Base-by-base conservation (phyloP, 495 filamentous ascomycete species). In the Schizothecium vesticola region DNA sequence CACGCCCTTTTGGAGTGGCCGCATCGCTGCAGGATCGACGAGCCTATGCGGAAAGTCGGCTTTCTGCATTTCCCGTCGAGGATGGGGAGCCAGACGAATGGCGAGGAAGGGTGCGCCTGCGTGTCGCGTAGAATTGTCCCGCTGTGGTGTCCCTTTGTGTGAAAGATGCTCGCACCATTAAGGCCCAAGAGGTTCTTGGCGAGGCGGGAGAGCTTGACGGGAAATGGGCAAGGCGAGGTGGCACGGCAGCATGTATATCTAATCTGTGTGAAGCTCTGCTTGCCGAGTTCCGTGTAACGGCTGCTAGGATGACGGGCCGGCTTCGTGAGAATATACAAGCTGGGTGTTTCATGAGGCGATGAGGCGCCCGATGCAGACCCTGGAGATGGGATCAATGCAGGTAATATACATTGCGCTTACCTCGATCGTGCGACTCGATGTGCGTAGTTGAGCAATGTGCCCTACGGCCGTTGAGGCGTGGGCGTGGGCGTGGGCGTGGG, bases 1-100 rank as follows among this genome's bases (percentile, higher is more conserved):
- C 31, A 43, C 22, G 36, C 26, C 43, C 29, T 56, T 64, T 68
- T 68, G 66, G 64, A 67, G 59, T 73, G 59, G 57, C 65, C 73
- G 73, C 73, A 65, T 63, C 64, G 71, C 74, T 78, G 76, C 76
- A 78, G 75, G 76, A 79, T 79, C 77, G 76, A 74, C 43, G 71
- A 75, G 75, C 72, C 73, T 67, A 71, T 74, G 75, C 71, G 72
- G 67, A 71, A 33, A 64, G 29, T 24, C 77, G 77, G 77, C 36
- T 72, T 33, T 51, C 36, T 71, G 72, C 75, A 77, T 56, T 7
- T 33, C 63, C 6, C 43, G 23, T 26, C 29, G 22, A 55, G 43
- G 71, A 59, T 43, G 3, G 19, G 25, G 60, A n/a, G 11, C 24
- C 60, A 60, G 16, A 59, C 6, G 9, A 67, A 12, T 24, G 57